Evolutionary conservation across 2,329 filamentous ascomycete genomes (phyloP).

Genomic region (Celoporthe dispersa): DNA sequence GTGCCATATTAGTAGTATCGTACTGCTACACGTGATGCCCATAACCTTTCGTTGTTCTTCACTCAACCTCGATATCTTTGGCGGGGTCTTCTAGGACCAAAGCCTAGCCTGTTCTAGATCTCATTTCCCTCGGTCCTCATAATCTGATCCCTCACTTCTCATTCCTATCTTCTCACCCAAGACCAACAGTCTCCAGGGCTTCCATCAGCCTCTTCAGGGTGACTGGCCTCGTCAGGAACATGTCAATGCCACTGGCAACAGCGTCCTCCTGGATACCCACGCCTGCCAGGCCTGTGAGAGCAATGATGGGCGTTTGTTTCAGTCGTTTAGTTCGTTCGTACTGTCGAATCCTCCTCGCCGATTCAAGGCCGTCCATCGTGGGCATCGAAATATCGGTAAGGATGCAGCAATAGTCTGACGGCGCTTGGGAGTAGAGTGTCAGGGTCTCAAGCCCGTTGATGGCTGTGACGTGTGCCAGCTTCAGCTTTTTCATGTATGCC

Average conservation of each 20-base stretch:
- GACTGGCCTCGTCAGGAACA: constrained; percentile 61
- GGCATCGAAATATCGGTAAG: constrained; percentile 62
- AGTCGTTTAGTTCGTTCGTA: constrained; percentile 50
- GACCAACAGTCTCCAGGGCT: constrained; percentile 21
- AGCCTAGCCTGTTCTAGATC: neutral
- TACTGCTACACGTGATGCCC: too few relatives aligned
- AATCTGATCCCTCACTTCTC: neutral
- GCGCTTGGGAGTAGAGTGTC: constrained; percentile 35
- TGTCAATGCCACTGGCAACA: constrained; percentile 55
- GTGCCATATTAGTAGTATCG: too few relatives aligned
- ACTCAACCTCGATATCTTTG: neutral
- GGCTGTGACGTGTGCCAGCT: constrained; percentile 37
- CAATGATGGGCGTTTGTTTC: constrained; percentile 51
- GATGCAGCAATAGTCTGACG: constrained; percentile 37
- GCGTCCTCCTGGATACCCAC: constrained; percentile 56
- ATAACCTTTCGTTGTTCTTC: neutral
- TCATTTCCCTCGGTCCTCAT: neutral
- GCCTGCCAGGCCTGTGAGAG: constrained; percentile 57
- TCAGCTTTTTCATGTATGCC: constrained; percentile 43
- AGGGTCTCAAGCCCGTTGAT: constrained; percentile 43
- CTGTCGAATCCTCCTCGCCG: constrained; percentile 53
- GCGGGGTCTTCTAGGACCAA: neutral
- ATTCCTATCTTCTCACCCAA: neutral
- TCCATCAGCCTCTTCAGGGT: constrained; percentile 40
- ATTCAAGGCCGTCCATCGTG: constrained; percentile 57